These are phyloP conservation scores for Claviceps fusiformis DNA, from an alignment of 2,329 filamentous ascomycete species.

Conservation along the genomic window DNA sequence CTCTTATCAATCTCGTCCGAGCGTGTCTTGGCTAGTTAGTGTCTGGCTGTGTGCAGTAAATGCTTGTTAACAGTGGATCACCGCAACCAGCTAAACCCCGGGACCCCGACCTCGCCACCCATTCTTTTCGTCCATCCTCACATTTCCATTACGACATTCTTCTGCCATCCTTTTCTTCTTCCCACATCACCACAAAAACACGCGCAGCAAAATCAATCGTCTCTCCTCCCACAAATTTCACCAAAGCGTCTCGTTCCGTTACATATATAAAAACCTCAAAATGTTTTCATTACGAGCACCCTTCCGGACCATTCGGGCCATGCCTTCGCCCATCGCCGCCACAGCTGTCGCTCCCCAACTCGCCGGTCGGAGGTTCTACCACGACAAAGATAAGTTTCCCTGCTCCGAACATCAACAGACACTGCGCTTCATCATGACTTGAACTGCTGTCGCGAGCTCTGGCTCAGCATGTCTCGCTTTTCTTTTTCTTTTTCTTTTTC, in stretches of 20 bases:
- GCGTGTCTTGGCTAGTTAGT: not conserved
- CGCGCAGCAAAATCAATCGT: not conserved
- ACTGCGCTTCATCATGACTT: not conserved
- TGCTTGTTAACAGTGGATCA: not conserved
- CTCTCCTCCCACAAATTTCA: not conserved
- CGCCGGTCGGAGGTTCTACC: constrained; percentile 29
- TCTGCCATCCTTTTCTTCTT: not conserved
- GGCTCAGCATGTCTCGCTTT: not conserved
- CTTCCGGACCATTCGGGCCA: constrained; percentile 7
- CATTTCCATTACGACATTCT: constrained; percentile 1
- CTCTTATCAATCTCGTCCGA: constrained; percentile 2
- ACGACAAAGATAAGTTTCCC: constrained; percentile 27
- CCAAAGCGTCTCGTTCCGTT: not conserved
- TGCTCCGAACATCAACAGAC: not conserved
- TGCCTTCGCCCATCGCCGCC: constrained; percentile 8
- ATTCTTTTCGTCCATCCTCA: not conserved
- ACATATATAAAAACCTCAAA: not conserved
- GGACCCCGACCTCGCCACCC: constrained; percentile 3
- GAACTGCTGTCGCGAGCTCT: not conserved
- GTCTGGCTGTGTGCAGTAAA: too few relatives aligned
- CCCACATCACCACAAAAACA: not conserved
- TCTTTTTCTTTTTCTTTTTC: not conserved
- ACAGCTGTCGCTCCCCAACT: constrained; percentile 14
- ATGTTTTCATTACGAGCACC: constrained; percentile 10
- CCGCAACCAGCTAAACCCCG: not conserved